These are phyloP conservation scores for Scytalidium sp. DNA, from an alignment of 2,329 filamentous ascomycete species.

Conservation along the genomic window DNA sequence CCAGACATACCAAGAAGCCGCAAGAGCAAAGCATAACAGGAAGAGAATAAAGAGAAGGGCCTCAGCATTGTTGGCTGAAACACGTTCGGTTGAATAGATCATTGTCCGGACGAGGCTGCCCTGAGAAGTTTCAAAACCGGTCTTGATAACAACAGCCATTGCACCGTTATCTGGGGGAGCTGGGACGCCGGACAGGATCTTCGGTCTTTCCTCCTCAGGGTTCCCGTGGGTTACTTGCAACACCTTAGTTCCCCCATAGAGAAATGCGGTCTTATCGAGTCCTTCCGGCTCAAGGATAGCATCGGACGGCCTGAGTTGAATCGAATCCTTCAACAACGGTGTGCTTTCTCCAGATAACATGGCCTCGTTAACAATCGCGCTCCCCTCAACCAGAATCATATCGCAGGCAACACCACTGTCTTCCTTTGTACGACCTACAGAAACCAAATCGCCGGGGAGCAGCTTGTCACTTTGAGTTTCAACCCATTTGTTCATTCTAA, in stretches of 20 bases:
- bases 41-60: slow-evolving; percentile 98
- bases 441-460: slow-evolving; percentile 89
- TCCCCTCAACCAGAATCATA: slow-evolving; percentile 92
- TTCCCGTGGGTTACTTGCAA: slow-evolving; percentile 90
- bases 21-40: slow-evolving; percentile 91
- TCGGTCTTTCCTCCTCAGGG: slow-evolving; percentile 68
- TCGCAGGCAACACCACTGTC: slow-evolving; percentile 96
- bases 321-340: slow-evolving; percentile 90
- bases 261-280: slow-evolving; percentile 92
- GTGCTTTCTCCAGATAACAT: slow-evolving; percentile 99
- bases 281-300: slow-evolving; percentile 82
- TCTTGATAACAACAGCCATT: slow-evolving; percentile 92
- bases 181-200: slow-evolving; percentile 72
- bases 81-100: slow-evolving; percentile 98
- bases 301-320: slow-evolving; percentile 83
- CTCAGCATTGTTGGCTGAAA: slow-evolving; percentile 97
- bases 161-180: slow-evolving; percentile 90
- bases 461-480: slow-evolving; percentile 89
- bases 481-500: slow-evolving; percentile 81
- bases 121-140: slow-evolving; percentile 97
- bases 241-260: slow-evolving; percentile 97
- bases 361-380: slow-evolving; percentile 96
- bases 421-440: slow-evolving; percentile 90
- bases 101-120: slow-evolving; percentile 96
- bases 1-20: slow-evolving; percentile 99